Evolutionary conservation across 805 yeast genomes (phyloP), one percentile per base, ranked within the genome.

Genomic region (Pachysolen tannophilus): DNA sequence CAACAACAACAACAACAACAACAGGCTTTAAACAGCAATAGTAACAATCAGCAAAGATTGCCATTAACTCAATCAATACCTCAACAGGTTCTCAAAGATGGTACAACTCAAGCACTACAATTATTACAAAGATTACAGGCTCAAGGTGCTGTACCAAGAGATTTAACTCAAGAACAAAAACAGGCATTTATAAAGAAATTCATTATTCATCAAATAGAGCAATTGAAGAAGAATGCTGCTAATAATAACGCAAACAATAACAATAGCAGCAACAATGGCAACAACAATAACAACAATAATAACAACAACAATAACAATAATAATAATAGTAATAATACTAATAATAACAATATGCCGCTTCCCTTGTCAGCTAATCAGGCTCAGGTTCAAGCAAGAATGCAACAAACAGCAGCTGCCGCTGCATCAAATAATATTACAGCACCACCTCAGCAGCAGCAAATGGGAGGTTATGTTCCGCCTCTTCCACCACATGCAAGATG

Each of bases 41-140:
- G 20, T 52, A 41, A 30, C 49, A 41, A 23, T 48, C 33, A 28
- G 50, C 40, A 27, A 21, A 41, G 29, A 34, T 39, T 30, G 6
- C 33, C 18, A 14, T 33, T 17, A 9, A 31, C 18, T 9, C 43
- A 37, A 4, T 44, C 32, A 18, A 38, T 46, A 30, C 43, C 52
- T 2, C 55, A 52, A 37, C 48, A 43, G 33, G 56, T 52, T 35
- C 56, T 50, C 43, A 47, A 46, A 21, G 37, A 37, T 16, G 36
- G 38, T 16, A 37, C 39, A 14, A 34, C 27, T 2, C 63, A 60
- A 41, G 65, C 63, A 1, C 13, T 59, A 5, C 56, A 52, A 32
- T 54, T 55, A 32, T 55, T 59, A 16, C 52, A 52, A 33, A 56
- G 52, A 30, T 46, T 60, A 15, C 63, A 58, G 39, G 50, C 54